Conservation (phyloP, 2,329 filamentous ascomycete genomes). For the Colletotrichum sp. region DNA sequence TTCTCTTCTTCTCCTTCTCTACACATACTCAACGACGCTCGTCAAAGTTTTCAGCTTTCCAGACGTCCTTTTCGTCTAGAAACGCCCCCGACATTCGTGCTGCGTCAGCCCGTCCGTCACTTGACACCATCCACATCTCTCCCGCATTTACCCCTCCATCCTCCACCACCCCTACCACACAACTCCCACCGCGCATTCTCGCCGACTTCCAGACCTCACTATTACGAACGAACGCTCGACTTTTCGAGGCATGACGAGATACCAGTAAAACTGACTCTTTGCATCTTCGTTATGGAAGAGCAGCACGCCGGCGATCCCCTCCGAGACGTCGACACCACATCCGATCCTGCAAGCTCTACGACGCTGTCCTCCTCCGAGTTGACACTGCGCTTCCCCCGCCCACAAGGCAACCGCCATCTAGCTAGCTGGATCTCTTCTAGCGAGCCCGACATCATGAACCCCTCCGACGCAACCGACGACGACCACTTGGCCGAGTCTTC, state of each 20-base stretch:
- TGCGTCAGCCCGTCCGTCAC: conserved; percentile 7
- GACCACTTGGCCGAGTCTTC: conserved; percentile 57
- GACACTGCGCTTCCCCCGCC: conserved; percentile 60
- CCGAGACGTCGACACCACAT: conserved; percentile 9
- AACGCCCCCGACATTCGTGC: neutral
- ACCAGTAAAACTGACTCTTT: conserved; percentile 34
- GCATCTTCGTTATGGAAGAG: conserved; percentile 58
- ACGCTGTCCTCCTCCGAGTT: conserved; percentile 48
- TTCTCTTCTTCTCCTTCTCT: neutral
- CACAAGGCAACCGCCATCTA: conserved; percentile 59
- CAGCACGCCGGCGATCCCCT: conserved; percentile 30
- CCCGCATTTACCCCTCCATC: conserved; percentile 21
- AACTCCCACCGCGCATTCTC: neutral
- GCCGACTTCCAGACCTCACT: neutral
- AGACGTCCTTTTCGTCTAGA: neutral
- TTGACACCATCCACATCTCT: conserved; percentile 11
- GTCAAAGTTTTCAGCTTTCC: neutral
- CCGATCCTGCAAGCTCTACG: conserved; percentile 27
- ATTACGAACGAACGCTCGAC: conserved; percentile 6
- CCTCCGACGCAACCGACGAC: conserved; percentile 45
- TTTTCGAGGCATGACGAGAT: conserved; percentile 42
- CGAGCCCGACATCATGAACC: conserved; percentile 61
- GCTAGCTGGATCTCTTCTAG: conserved; percentile 66
- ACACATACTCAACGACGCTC: neutral
- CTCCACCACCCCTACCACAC: conserved; percentile 3